These are phyloP conservation scores for Gonium pectorale DNA, from an alignment of 139 green algal genomes.

Conservation along the genomic window DNA sequence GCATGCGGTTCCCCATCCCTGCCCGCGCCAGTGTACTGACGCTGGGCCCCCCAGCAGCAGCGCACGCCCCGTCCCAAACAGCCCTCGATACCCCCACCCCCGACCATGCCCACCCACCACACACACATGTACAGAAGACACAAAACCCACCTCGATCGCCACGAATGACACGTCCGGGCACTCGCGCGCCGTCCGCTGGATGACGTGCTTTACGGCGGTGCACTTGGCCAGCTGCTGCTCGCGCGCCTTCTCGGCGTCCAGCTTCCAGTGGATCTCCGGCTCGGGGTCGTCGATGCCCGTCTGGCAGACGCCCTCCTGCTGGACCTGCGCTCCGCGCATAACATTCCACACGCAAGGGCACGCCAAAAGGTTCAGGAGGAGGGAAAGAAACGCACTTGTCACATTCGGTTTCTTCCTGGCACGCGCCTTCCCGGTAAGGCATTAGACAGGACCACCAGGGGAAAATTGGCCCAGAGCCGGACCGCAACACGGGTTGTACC, in stretches of 20 bases:
- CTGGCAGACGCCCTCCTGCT: slow-evolving; percentile 77
- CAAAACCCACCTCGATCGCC: slow-evolving; percentile 62
- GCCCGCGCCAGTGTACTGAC: not conserved
- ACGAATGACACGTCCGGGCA: slow-evolving; percentile 83
- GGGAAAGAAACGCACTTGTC: not conserved
- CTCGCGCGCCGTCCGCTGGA: slow-evolving; percentile 79
- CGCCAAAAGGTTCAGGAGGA: not conserved
- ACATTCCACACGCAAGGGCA: no score
- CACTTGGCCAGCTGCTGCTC: slow-evolving; percentile 67
- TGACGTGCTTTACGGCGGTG: slow-evolving; percentile 78
- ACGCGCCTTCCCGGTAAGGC: not conserved
- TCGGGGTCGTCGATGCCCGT: slow-evolving; percentile 79
- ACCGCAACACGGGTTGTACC: not conserved
- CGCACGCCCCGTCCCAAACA: no score
- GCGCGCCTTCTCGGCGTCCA: slow-evolving; percentile 63
- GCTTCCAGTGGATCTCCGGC: slow-evolving; percentile 86
- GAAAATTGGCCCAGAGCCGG: not conserved
- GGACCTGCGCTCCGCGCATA: slow-evolving; percentile 36
- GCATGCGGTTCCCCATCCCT: not conserved
- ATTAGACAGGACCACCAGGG: not conserved
- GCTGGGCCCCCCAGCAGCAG: slow-evolving; percentile 60
- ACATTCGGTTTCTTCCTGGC: not conserved
- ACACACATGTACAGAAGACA: no score
- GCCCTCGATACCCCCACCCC: not conserved
- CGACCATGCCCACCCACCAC: not conserved